Conservation (phyloP, 2,329 filamentous ascomycete species). For the Cordyceps tenuipes region DNA sequence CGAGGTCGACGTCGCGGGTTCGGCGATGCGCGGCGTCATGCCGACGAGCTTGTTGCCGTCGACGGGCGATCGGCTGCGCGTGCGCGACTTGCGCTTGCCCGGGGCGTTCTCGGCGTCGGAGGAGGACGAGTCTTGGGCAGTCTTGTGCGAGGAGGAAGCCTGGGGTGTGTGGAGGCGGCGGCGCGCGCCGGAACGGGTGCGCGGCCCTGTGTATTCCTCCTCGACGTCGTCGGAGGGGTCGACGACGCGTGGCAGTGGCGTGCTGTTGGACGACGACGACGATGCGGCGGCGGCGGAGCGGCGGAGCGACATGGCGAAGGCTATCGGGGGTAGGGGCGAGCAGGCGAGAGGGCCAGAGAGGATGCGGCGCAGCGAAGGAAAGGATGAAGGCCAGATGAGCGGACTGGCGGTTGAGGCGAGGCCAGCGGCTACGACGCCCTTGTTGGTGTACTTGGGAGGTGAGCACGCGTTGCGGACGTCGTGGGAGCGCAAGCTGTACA, state of each 20-base stretch:
- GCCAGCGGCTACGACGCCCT: not conserved
- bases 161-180: constrained; percentile 44
- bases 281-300: constrained; percentile 5
- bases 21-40: constrained; percentile 39
- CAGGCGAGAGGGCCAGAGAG: not conserved
- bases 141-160: constrained; percentile 41
- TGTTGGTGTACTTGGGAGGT: not conserved
- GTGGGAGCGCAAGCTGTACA: constrained; percentile 1
- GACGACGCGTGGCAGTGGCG: not conserved
- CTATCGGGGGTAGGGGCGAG: constrained; percentile 1
- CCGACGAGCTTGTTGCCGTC: constrained; percentile 42
- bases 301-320: constrained; percentile 8
- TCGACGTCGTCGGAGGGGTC: constrained; percentile 26
- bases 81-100: constrained; percentile 54
- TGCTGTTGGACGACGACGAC: not conserved
- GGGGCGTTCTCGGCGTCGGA: constrained; percentile 26
- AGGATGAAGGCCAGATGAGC: not conserved
- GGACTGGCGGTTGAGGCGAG: not conserved
- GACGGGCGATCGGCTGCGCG: constrained; percentile 63
- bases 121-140: constrained; percentile 38
- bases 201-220: constrained; percentile 62
- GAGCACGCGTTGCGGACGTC: not conserved
- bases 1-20: not conserved
- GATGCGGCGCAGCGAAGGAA: constrained; percentile 2
- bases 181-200: constrained; percentile 64